A percentile compares a stretch with the other conserved stretches of the same genome.
phyloP scores from a whole-genome alignment of 768 basidiomycete species.

The Hemileccinum impolitum region DNA sequence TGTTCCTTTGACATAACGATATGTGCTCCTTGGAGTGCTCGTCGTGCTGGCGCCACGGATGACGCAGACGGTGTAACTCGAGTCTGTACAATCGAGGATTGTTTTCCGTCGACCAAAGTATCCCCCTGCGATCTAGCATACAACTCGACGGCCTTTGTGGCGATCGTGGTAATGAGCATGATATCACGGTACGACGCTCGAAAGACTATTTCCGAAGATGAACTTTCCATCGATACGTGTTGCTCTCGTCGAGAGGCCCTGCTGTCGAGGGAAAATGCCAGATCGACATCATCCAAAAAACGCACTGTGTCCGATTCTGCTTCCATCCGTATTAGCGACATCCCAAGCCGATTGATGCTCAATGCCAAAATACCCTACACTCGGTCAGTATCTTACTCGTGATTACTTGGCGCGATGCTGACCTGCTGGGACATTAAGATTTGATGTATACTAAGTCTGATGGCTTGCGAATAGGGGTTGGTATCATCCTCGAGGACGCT shows the following conservation, averaged over 20 bases:
- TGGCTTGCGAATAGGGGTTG: slow-evolving; percentile 77
- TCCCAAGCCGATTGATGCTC: slow-evolving; percentile 78
- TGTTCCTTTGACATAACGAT: slow-evolving; percentile 77
- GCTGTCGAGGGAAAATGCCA: slow-evolving; percentile 84
- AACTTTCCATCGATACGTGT: slow-evolving; percentile 81
- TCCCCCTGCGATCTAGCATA: slow-evolving; percentile 46
- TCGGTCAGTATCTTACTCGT: slow-evolving; percentile 7
- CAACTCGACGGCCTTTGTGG: slow-evolving; percentile 83
- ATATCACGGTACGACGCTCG: slow-evolving; percentile 96
- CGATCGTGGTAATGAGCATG: slow-evolving; percentile 78
- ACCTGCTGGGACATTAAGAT: slow-evolving; percentile 92
- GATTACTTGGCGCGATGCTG: slow-evolving; percentile 15
- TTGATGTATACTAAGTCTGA: slow-evolving; percentile 79
- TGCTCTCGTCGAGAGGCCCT: slow-evolving; percentile 67
- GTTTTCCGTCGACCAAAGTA: slow-evolving; percentile 1
- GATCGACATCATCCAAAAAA: slow-evolving; percentile 89
- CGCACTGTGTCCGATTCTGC: slow-evolving; percentile 76
- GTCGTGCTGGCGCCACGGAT: slow-evolving; percentile 5
- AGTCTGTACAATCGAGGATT: slow-evolving; percentile 8
- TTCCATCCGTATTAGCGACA: slow-evolving; percentile 93
- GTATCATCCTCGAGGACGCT: slow-evolving; percentile 84
- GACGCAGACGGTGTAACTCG: slow-evolving; percentile 4
- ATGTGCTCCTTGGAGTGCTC: slow-evolving; percentile 35
- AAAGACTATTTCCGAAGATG: slow-evolving; percentile 79
- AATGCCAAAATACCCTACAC: slow-evolving; percentile 74